Base-by-base conservation (phyloP, 495 filamentous ascomycete species). In the Terfezia claveryi region DNA sequence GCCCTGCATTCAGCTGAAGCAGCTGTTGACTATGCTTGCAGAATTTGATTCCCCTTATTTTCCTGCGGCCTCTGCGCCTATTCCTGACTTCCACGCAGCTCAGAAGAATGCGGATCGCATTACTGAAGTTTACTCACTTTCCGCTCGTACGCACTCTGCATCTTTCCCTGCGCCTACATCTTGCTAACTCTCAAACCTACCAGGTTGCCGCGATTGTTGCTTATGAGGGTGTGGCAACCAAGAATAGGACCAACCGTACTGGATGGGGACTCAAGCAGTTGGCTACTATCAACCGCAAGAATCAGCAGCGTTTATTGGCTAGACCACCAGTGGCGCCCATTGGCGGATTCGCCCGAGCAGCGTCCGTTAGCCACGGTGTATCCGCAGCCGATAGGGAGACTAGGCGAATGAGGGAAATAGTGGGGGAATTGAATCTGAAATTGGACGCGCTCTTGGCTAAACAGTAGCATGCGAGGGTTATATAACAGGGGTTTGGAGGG, bases 21-120 rank as follows among this genome's bases (percentile, higher is more conserved):
- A 5, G 27, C 27, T 4, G 27, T 32, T 32, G 27, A 32, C 27
- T 0, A 32, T 32, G 27, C 27, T 32, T 58, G 50, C 63, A 83
- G 81, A 94, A 95, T 67, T 73, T 96, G 16, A 74, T 95, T 46
- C 82, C 88, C 0, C 75, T 94, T 50, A 70, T 85, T 49, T 75
- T 87, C 57, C 80, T 94, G 60, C 82, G 89, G 38, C 89, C 89
- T 1, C 70, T 94, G 56, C 76, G 88, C 57, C 69, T 94, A 23
- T 75, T 88, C 57, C 61, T 94, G 20, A 73, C 84, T 2, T 76
- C 84, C 10, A 79, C 80, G 57, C 74, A 76, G 49, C 73, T 93
- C 44, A 81, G 87, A 38, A 72, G 71, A 36, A 76, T 76, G 36
- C 81, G 87, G 53, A 94, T 94, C 60, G 61, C 84, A 49, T 71